phyloP scores from a whole-genome alignment of 2,329 filamentous ascomycete species.

The Coniochaeta sp. region DNA sequence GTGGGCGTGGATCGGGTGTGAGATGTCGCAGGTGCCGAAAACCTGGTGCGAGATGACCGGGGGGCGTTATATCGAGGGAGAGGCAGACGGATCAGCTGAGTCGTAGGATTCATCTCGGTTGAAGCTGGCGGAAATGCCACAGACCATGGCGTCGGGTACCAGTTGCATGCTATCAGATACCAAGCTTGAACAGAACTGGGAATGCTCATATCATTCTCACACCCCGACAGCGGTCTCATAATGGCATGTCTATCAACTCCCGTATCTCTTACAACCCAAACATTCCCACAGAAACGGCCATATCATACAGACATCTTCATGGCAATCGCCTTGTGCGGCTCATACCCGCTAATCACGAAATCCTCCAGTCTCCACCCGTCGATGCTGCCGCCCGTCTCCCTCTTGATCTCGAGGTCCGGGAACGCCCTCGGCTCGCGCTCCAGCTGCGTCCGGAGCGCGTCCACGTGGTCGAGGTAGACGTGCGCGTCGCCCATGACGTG shows the following conservation, averaged over 20 bases:
- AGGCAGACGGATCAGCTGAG: neutral
- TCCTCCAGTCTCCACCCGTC: conserved; percentile 89
- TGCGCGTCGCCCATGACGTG: conserved; percentile 99
- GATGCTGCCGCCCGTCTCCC: conserved; percentile 64
- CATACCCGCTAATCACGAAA: conserved; percentile 80
- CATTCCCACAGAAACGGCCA: neutral
- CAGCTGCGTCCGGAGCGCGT: conserved; percentile 76
- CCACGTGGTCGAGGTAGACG: conserved; percentile 87
- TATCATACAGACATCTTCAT: conserved; percentile 93
- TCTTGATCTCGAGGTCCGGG: conserved; percentile 66
- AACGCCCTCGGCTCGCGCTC: conserved; percentile 74
- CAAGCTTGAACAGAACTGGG: neutral
- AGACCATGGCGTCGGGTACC: no score
- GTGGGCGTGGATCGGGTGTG: neutral
- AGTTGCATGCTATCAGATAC: no score
- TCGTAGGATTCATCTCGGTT: neutral
- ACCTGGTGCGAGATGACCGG: neutral
- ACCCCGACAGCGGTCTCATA: neutral
- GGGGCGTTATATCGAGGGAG: neutral
- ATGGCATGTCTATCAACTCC: neutral
- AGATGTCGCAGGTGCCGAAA: neutral
- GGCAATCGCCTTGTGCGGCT: conserved; percentile 82
- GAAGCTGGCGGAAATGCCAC: neutral
- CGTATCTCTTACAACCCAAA: neutral
- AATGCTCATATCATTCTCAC: neutral